Evolutionary conservation across 2,329 filamentous ascomycete species (phyloP), one percentile per base, ranked within the genome.

Genomic region (Teratosphaeria nubilosa): DNA sequence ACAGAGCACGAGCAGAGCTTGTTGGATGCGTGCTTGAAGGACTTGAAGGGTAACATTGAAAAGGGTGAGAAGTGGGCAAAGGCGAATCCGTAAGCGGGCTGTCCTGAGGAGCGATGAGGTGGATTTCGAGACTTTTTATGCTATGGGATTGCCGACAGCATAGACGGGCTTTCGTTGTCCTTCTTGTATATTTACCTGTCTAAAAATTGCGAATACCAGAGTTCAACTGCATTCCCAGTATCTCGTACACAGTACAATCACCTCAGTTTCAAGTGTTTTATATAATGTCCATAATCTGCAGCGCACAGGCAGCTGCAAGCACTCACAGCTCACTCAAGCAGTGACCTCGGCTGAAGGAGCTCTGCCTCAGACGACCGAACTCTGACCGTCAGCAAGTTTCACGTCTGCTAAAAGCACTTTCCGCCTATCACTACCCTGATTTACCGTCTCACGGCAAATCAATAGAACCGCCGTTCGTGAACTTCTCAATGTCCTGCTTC

Each of bases 11-110:
- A 99, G 87, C 80, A 95, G 85, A 86, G 86, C 78, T 86, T 99
- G 69, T 79, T 99, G 70, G 88, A 95, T 72, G 89, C 85, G 71
- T 88, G 85, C 83, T 80, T 97, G 68, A 80, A 75, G 70, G 94
- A 92, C 78, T 83, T 94, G 75, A 88, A 88, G 83, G 88, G 87
- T 72, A 96, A 97, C 86, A 96, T 97, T 75, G 80, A 86, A 77
- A 97, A 96, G 89, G 90, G 90, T 75, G 76, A 85, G 72, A 78
- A 85, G 71, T 86, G 84, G 72, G 83, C 80, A 70, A 81, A 82
- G 75, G 74, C 77, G 73, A 86, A 80, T 76, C 76, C 76, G 27
- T 58, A 58, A 37, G 54, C 54, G n/a, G 37, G 31, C 31, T 16
- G 2, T 34, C 27, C n/a, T 9, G 30, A 54, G 14, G 30, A 20